phyloP scores from a whole-genome alignment of 257 asterid species.

The Thymus quinquecostatus region DNA sequence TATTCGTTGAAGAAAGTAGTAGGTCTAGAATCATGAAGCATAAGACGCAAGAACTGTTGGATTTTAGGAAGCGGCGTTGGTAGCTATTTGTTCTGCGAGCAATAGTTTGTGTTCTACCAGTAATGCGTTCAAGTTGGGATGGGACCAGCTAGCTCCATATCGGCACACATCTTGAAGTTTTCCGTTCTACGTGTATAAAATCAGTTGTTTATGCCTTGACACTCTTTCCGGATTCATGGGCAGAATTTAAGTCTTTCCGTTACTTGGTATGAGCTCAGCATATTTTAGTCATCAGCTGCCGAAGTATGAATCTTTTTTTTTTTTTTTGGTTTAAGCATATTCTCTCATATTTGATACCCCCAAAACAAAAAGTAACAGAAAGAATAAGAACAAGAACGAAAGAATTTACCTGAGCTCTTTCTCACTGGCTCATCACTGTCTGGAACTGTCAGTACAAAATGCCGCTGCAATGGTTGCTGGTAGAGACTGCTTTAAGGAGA shows the following conservation, averaged over 20 bases:
- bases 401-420: conserved; percentile 15
- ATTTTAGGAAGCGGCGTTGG: conserved; percentile 23
- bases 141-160: conserved; percentile 8
- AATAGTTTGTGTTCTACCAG: background rate
- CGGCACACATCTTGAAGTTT: conserved; percentile 32
- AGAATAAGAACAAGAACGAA: background rate
- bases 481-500: conserved; percentile 23
- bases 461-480: conserved; percentile 18
- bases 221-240: conserved; percentile 20
- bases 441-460: conserved; percentile 6
- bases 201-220: conserved; percentile 19
- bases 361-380: background rate
- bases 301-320: conserved; percentile 8
- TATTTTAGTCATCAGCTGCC: conserved; percentile 20
- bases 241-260: conserved; percentile 4
- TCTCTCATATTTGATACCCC: conserved; percentile 20
- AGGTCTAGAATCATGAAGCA: conserved; percentile 25
- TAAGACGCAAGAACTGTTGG: conserved; percentile 27
- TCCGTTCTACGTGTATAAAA: conserved; percentile 15
- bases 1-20: conserved; percentile 2
- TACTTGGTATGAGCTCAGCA: conserved; percentile 6
- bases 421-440: conserved; percentile 14
- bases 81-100: background rate
- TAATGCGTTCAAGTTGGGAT: conserved; percentile 27
- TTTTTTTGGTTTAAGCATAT: background rate